Conservation (phyloP, 2,329 filamentous ascomycete genomes). For the Ilyonectria robusta region DNA sequence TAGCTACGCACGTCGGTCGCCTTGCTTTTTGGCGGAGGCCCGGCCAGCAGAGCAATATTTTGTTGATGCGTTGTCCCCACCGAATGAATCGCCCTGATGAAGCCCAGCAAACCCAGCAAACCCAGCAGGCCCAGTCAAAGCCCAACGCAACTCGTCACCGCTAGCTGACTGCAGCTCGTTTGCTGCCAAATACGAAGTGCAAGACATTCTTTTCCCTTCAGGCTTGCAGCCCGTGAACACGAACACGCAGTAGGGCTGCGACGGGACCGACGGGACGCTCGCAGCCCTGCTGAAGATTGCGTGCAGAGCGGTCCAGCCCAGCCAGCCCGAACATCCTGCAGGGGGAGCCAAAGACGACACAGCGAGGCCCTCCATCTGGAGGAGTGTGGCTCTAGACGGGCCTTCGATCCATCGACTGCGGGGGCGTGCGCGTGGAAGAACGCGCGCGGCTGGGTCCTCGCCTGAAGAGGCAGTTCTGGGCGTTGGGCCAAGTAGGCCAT, state of each 20-base stretch:
- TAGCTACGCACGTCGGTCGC: conserved; percentile 1
- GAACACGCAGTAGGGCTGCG: neutral
- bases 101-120: conserved; percentile 13
- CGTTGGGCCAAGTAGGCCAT: neutral
- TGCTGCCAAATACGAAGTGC: neutral
- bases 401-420: neutral
- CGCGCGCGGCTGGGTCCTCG: neutral
- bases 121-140: neutral
- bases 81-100: conserved; percentile 26
- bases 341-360: neutral
- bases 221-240: neutral
- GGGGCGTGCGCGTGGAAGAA: neutral
- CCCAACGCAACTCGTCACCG: neutral
- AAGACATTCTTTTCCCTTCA: neutral
- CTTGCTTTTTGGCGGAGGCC: conserved; percentile 10
- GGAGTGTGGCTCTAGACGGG: neutral
- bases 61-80: conserved; percentile 25
- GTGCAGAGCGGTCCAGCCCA: neutral
- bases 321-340: neutral
- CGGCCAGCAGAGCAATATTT: neutral
- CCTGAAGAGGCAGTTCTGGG: conserved; percentile 1
- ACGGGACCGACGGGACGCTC: neutral
- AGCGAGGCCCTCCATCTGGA: neutral
- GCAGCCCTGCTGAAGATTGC: neutral
- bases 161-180: neutral